Conservation (phyloP, 495 filamentous ascomycete genomes). For the Podospora fimiseda region DNA sequence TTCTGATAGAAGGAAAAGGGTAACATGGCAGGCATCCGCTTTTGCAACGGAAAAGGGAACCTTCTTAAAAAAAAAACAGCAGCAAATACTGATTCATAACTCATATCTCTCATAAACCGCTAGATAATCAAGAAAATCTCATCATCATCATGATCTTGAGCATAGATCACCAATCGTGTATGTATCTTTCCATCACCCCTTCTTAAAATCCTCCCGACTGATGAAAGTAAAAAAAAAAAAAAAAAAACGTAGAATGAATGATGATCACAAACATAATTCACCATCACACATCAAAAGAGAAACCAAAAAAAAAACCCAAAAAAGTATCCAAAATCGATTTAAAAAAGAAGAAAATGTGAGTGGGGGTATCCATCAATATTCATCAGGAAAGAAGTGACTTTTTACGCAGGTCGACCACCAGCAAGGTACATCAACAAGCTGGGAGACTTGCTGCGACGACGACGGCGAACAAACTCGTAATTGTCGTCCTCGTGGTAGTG, state of each 20-base stretch:
- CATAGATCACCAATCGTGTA: too few species aligned
- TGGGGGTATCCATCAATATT: neutral
- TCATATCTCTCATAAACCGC: too few species aligned
- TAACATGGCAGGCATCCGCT: too few species aligned
- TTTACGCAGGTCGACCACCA: conserved; percentile 34
- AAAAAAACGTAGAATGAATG: neutral
- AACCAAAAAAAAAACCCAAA: conserved; percentile 8
- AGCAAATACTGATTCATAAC: too few species aligned
- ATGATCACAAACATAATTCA: neutral
- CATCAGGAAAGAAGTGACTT: neutral
- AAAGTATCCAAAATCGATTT: neutral
- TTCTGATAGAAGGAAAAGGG: too few species aligned
- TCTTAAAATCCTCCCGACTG: neutral
- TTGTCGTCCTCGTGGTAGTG: conserved; percentile 41
- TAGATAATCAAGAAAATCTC: too few species aligned
- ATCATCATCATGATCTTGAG: too few species aligned
- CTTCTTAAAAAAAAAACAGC: too few species aligned
- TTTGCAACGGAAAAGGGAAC: too few species aligned
- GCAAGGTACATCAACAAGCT: conserved; percentile 44
- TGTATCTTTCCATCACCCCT: conserved; percentile 9
- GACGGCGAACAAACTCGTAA: conserved; percentile 51
- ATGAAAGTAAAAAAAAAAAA: neutral
- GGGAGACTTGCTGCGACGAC: conserved; percentile 41
- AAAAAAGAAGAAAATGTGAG: too few species aligned
- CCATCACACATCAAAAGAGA: neutral